Base-by-base conservation (phyloP, 2,329 filamentous ascomycete species). In the Leptosphaerulina australis region DNA sequence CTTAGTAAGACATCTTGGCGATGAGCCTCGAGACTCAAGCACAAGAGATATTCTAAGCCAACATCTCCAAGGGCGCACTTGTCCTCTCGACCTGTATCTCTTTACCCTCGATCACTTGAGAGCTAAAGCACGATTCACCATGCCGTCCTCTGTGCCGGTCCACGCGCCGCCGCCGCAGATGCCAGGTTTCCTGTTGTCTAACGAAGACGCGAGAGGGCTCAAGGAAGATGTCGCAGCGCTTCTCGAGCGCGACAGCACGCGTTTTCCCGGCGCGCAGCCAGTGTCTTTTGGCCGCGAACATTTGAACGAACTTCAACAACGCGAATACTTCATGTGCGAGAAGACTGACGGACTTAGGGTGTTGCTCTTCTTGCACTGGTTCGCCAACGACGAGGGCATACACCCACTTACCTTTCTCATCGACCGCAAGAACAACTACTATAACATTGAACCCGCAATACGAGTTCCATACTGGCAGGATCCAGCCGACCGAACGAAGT, bases 401-500 rank as follows among this genome's bases (percentile, higher is more conserved):
- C 60, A 65, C 30, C 68, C 69, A 15, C 82, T 87, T 18, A 89
- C 94, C 68, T 97, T 96, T 77, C 81, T 99, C 48, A 96, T 99
- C 75, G 93, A 99, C 76, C 91, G 94, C 68, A 96, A 92, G 76
- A 97, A 99, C 76, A 91, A 97, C 72, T 99, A 94, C 79, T 96
- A 93, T 83, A 91, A 83, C 67, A 84, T 97, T 53, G 82, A 83
- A 44, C 81, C 78, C 48, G 81, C 78, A 45, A 81, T 97, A 18
- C 91, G 96, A 72, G 92, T 97, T 62, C 94, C 94, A 0, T 78
- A 88, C 17, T 83, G 83, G 28, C 78, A 82, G 33, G 82, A 88
- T 58, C 76, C 78, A 0, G 60, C 66, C 20, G 81, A 83, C 9
- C 74, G 79, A 33, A 59, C 67, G 6, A 80, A 78, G 11, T 97